Evolutionary conservation across 371 early-diverging fungal genomes (phyloP), one percentile per base, ranked within the genome.

Genomic region (Haplosporangium sp.): DNA sequence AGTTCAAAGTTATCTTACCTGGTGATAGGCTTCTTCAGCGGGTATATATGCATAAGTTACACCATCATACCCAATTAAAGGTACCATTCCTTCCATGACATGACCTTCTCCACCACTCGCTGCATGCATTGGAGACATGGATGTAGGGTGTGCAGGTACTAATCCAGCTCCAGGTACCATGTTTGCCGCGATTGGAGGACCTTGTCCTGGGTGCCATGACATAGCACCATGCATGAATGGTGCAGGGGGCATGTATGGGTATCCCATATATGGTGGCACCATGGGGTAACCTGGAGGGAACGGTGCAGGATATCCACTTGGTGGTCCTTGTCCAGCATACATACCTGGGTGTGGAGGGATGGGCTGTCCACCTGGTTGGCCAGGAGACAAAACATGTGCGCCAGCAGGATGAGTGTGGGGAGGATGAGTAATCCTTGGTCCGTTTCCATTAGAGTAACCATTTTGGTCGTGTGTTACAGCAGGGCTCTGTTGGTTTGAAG

Each of bases 191-290:
- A 71, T 61, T 20, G 50, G 71, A 8, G 68, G 68, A 20, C 58
- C 61, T 2, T 68, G 72, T 10, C 63, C 69, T n/a, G 77, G 77
- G 37, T 71, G 71, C 76, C 71, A 76, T 27, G 53, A 60, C 55
- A 67, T 67, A 9, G 67, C 56, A 2, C 76, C 68, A 65, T 61
- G 72, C 47, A 72, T 69, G 38, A 61, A 65, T 13, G 69, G 69
- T 6, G 5, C 56, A 3, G 77, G 69, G 0, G 77, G 69, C 13
- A 65, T 50, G 53, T 71, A 79, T 0, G 74, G 63, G 40, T 74
- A 79, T n/a, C 74, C 74, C 65, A 79, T 65, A 37, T 74, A 74
- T 0, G 74, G 74, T 4, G 74, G 68, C 68, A 79, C 73, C 58
- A 74, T 57, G 2, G 66, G 74, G 19, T 79, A 78, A 9, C 74